Evolutionary conservation across 139 green algal species (phyloP).

Genomic region (Microglena sp.): DNA sequence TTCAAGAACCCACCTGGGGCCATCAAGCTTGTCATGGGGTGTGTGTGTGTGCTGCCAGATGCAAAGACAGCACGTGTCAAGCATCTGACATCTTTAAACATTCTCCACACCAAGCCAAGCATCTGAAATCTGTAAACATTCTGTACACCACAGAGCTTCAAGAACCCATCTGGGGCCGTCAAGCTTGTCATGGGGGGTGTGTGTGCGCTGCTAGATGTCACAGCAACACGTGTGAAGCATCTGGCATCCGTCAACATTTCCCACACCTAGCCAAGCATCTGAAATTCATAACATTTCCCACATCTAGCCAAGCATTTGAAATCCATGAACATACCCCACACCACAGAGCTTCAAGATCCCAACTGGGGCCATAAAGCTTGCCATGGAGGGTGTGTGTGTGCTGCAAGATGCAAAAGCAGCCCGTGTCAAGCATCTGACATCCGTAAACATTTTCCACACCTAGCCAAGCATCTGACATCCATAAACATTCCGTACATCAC

Average conservation of each 20-base stretch:
- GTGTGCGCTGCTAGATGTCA: slow-evolving; percentile 65
- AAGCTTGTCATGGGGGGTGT: slow-evolving; percentile 71
- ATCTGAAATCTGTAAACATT: too few relatives aligned
- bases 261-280: too few relatives aligned
- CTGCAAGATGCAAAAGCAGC: background rate
- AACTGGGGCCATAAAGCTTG: background rate
- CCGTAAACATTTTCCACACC: background rate
- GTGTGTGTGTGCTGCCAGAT: background rate
- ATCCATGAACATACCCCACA: background rate
- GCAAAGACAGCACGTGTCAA: too few relatives aligned
- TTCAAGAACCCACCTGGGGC: background rate
- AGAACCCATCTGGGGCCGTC: slow-evolving; percentile 64
- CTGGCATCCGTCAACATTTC: too few relatives aligned
- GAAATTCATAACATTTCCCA: too few relatives aligned
- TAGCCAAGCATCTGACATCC: background rate
- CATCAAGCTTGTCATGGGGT: background rate
- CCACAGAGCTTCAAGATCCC: background rate
- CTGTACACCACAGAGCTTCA: slow-evolving; percentile 49
- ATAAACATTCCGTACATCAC: too few relatives aligned
- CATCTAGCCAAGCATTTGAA: too few relatives aligned
- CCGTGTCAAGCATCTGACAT: background rate
- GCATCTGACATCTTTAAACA: too few relatives aligned
- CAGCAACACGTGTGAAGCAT: too few relatives aligned
- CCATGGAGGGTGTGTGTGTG: background rate
- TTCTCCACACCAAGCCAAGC: too few relatives aligned